A percentile compares a stretch with the other conserved stretches of the same genome.
phyloP scores from a whole-genome alignment of 192 early-diverging fungal species.

The Podila minutissima region DNA sequence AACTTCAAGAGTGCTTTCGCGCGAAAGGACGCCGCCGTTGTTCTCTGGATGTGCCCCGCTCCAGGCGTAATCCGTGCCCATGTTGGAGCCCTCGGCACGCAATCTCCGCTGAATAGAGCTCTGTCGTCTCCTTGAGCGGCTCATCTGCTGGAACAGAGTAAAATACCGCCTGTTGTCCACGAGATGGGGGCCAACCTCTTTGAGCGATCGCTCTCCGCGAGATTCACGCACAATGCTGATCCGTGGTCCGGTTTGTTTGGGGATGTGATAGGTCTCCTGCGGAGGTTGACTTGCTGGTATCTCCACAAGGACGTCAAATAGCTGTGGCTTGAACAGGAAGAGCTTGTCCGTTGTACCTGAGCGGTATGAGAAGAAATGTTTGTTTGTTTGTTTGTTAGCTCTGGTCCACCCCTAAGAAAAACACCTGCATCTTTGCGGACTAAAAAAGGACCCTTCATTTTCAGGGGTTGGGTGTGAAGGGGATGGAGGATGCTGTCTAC shows the following conservation, averaged over 20 bases:
- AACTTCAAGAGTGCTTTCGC: neutral
- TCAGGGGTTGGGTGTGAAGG: too few species aligned
- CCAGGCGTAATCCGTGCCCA: neutral
- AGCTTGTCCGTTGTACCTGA: constrained; percentile 63
- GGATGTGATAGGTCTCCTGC: neutral
- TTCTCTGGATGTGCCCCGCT: constrained; percentile 1
- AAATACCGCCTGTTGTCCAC: constrained; percentile 57
- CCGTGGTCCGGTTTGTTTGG: constrained; percentile 16
- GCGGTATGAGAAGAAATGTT: too few species aligned
- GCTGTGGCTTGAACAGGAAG: constrained; percentile 54
- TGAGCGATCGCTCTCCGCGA: neutral
- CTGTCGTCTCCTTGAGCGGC: constrained; percentile 23
- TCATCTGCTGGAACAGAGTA: constrained; percentile 46
- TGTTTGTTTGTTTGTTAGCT: too few species aligned
- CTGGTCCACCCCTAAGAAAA: too few species aligned
- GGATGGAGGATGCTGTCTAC: constrained; percentile 3
- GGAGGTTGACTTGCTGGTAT: constrained; percentile 19
- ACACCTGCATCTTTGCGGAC: too few species aligned
- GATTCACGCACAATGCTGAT: constrained; percentile 2
- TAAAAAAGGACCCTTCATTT: neutral
- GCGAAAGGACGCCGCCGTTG: neutral
- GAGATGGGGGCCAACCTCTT: constrained; percentile 17
- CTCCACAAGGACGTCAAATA: constrained; percentile 60
- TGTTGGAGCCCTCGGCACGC: constrained; percentile 15
- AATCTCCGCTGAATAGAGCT: constrained; percentile 7